phyloP scores from a whole-genome alignment of 352 stramenopile genomes.

The Pythium periplocum region DNA sequence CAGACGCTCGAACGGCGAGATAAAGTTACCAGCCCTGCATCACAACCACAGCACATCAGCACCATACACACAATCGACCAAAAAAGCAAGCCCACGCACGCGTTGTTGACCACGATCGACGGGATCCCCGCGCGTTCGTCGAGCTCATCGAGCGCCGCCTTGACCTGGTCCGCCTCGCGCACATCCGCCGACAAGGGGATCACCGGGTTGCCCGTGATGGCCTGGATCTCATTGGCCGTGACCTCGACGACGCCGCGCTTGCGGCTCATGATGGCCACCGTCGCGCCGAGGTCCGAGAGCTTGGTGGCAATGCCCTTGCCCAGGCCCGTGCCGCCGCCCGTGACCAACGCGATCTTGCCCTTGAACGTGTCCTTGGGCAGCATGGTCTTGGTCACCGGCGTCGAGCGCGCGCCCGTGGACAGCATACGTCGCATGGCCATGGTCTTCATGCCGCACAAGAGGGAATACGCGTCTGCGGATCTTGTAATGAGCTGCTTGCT shows the following conservation, averaged over 20 bases:
- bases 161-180: slow-evolving; percentile 84
- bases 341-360: slow-evolving; percentile 90
- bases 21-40: slow-evolving; percentile 93
- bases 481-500: slow-evolving; percentile 4
- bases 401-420: slow-evolving; percentile 15
- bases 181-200: slow-evolving; percentile 85
- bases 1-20: slow-evolving; percentile 88
- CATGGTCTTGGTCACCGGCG: slow-evolving; percentile 52
- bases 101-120: slow-evolving; percentile 80
- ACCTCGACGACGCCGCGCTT: slow-evolving; percentile 89
- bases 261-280: slow-evolving; percentile 93
- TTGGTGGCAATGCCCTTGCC: slow-evolving; percentile 93
- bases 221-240: slow-evolving; percentile 68
- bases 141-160: slow-evolving; percentile 75
- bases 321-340: slow-evolving; percentile 93
- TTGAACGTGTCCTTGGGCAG: slow-evolving; percentile 59
- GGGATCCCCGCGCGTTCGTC: slow-evolving; percentile 55
- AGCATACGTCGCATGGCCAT: slow-evolving; percentile 1
- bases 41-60: slow-evolving; percentile 10
- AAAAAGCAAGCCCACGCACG: slow-evolving; percentile 25
- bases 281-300: slow-evolving; percentile 89
- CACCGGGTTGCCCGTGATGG: slow-evolving; percentile 48
- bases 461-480: background rate
- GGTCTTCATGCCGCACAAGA: no score
- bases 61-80: slow-evolving; percentile 30